Evolutionary conservation across 441 rosid species (phyloP), one percentile per base, ranked within the genome.

Genomic region (Jatropha podagrica): DNA sequence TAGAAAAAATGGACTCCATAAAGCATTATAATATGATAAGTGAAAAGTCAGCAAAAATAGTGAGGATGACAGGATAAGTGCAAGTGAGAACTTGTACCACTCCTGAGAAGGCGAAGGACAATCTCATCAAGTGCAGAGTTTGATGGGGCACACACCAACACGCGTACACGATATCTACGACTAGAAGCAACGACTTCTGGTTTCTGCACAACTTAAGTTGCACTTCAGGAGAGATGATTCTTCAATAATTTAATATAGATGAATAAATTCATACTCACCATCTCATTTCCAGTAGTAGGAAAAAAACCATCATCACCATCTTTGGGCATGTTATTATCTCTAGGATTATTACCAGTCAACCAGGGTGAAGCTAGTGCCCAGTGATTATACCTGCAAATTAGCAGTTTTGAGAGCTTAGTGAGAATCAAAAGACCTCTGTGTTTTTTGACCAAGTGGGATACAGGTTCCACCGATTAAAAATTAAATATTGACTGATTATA

Each of bases 51-150:
- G 71, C 64, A 81, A 65, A 66, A 48, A 32, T 8, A 66, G 32
- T 32, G 32, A 48, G 55, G 20, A 51, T 55, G 42, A 51, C 65
- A 12, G 44, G 46, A 69, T 40, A 40, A 32, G 42, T 78, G 74
- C 32, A n/a, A 13, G 51, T 3, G 27, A 73, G 66, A 76, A 75
- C 67, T 73, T 78, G 79, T 86, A 93, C 99, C 98, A 26, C 88
- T 76, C 76, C 83, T 88, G 58, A 95, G 82, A 85, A 95, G 89
- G 77, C 97, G 95, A 78, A 89, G 75, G 65, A 95, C 93, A 80
- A 93, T 95, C 88, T 95, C 99, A 85, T 95, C 98, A 79, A 95
- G 92, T n/a, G 98, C 99, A 65, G 99, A 95, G 85, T 95, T 95
- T 76, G 99, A 95, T 76, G 97, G 98, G 73, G 99, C 98, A 82